Percentiles rank a stretch among this genome's conserved stretches.
phyloP scores from a whole-genome alignment of 2,329 filamentous ascomycete genomes.

The Fusarium globosum region DNA sequence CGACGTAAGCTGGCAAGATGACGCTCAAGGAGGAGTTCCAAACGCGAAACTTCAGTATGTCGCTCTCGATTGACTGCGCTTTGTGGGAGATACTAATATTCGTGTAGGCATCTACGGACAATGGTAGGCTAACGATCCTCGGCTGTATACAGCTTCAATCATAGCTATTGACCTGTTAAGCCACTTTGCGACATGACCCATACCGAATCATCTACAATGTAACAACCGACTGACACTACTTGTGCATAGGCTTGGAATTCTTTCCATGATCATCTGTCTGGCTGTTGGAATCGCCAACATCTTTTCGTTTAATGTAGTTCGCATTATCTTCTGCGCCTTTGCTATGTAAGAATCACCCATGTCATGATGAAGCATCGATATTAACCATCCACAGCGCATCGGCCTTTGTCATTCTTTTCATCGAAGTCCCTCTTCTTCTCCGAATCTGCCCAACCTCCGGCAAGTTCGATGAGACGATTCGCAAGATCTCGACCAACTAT shows the following conservation, averaged over 20 bases:
- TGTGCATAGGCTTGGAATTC: constrained; percentile 69
- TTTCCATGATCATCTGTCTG: constrained; percentile 77
- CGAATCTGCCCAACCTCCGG: constrained; percentile 96
- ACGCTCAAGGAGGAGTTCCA: constrained; percentile 78
- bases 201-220: constrained; percentile 11
- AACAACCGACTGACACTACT: constrained; percentile 20
- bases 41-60: constrained; percentile 79
- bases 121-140: constrained; percentile 66
- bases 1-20: constrained; percentile 63
- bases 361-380: background rate
- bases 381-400: constrained; percentile 64
- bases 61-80: constrained; percentile 15
- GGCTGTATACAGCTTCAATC: constrained; percentile 8
- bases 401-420: constrained; percentile 80
- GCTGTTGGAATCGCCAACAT: constrained; percentile 76
- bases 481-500: constrained; percentile 94
- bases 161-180: constrained; percentile 21
- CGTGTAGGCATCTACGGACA: constrained; percentile 76
- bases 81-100: constrained; percentile 47
- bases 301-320: constrained; percentile 63
- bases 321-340: constrained; percentile 65
- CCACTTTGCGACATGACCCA: constrained; percentile 8
- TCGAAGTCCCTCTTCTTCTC: constrained; percentile 92
- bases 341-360: constrained; percentile 59
- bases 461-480: constrained; percentile 89